Conservation (phyloP, 768 basidiomycete genomes). For the Solioccasus polychromus region DNA sequence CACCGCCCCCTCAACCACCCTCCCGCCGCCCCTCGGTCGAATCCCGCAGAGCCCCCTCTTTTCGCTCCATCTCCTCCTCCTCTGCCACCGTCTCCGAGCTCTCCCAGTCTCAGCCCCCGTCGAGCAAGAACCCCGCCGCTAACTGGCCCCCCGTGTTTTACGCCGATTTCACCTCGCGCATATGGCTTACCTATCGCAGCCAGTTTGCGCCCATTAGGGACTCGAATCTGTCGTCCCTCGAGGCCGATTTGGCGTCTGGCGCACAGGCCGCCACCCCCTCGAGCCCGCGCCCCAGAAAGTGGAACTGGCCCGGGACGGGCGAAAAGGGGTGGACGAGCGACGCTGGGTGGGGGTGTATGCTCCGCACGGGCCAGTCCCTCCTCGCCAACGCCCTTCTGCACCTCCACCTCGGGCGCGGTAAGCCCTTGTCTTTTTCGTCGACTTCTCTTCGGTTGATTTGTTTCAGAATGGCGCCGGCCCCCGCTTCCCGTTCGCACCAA, state of each 20-base stretch:
- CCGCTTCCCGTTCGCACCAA: slow-evolving; percentile 54
- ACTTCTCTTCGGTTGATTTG: slow-evolving; percentile 12
- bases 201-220: slow-evolving; percentile 83
- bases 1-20: slow-evolving; percentile 27
- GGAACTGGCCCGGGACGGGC: slow-evolving; percentile 61
- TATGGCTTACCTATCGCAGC: slow-evolving; percentile 92
- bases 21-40: slow-evolving; percentile 40
- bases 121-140: slow-evolving; percentile 30
- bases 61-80: slow-evolving; percentile 44
- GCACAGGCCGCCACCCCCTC: slow-evolving; percentile 34
- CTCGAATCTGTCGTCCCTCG: slow-evolving; percentile 43
- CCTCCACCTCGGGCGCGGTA: slow-evolving; percentile 74
- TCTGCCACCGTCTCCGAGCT: slow-evolving; percentile 34
- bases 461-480: slow-evolving; percentile 81
- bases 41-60: slow-evolving; percentile 40
- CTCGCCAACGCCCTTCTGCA: slow-evolving; percentile 78
- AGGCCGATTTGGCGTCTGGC: slow-evolving; percentile 31
- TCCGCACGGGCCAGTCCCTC: slow-evolving; percentile 81
- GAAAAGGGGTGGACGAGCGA: slow-evolving; percentile 85
- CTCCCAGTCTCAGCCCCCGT: slow-evolving; percentile 37
- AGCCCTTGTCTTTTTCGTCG: slow-evolving; percentile 16
- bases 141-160: slow-evolving; percentile 85
- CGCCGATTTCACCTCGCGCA: slow-evolving; percentile 79
- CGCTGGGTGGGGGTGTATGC: slow-evolving; percentile 91
- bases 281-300: slow-evolving; percentile 48